A percentile compares a stretch with the other conserved stretches of the same genome.
These are phyloP conservation scores for Colletotrichum tabaci DNA, from an alignment of 2,329 filamentous ascomycete species.

Conservation along the genomic window DNA sequence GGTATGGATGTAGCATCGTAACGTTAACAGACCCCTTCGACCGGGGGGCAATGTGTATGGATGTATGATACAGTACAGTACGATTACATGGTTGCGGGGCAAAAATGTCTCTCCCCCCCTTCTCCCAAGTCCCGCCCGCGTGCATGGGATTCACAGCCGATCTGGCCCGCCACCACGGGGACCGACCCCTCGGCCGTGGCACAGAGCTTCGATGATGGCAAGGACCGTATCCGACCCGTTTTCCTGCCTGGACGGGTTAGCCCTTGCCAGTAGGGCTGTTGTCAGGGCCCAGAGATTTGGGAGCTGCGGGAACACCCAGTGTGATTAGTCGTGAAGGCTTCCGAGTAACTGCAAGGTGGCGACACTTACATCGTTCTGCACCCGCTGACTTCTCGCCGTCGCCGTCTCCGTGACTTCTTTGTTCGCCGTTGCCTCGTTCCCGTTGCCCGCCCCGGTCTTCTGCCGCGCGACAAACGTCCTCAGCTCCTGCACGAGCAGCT, in stretches of 20 bases:
- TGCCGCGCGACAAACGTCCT: not conserved
- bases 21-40: too few relatives aligned
- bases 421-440: not conserved
- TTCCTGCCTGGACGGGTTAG: not conserved
- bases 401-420: not conserved
- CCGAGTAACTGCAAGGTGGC: not conserved
- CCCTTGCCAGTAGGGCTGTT: not conserved
- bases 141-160: not conserved
- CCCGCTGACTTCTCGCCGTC: not conserved
- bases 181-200: not conserved
- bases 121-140: not conserved
- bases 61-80: not conserved
- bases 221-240: not conserved
- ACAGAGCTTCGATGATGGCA: conserved; percentile 8
- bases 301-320: not conserved
- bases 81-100: not conserved
- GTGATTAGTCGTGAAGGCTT: not conserved
- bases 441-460: too few relatives aligned
- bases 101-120: not conserved
- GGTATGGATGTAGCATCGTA: too few relatives aligned
- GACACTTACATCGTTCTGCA: conserved; percentile 12
- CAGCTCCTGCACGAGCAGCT: conserved; percentile 6
- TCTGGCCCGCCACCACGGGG: not conserved
- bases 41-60: too few relatives aligned
- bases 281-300: conserved; percentile 17